These are phyloP conservation scores for Kalaharituber pfeilii DNA, from an alignment of 2,329 filamentous ascomycete species.

Conservation along the genomic window DNA sequence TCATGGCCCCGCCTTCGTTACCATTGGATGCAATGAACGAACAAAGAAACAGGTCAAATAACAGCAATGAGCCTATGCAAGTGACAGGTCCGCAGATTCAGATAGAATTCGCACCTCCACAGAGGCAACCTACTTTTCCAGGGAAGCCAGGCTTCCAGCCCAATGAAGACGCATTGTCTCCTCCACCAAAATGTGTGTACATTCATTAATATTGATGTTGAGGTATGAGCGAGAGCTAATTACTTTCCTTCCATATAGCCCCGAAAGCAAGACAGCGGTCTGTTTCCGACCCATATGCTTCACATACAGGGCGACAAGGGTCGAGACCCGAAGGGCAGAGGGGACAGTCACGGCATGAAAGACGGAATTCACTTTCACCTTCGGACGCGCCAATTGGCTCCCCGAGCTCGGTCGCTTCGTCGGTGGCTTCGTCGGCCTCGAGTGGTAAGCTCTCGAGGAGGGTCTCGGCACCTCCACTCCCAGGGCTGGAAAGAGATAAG, in stretches of 20 bases:
- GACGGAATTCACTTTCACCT: slow-evolving; percentile 15
- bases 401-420: slow-evolving; percentile 14
- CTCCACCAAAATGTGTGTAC: slow-evolving; percentile 18
- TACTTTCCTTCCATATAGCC: neutral
- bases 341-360: slow-evolving; percentile 11
- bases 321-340: too few species aligned
- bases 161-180: slow-evolving; percentile 20
- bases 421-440: slow-evolving; percentile 11
- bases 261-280: slow-evolving; percentile 12
- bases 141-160: slow-evolving; percentile 17
- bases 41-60: slow-evolving; percentile 3
- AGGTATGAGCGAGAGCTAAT: too few species aligned
- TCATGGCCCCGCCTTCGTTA: slow-evolving; percentile 13
- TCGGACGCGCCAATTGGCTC: slow-evolving; percentile 7
- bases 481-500: slow-evolving; percentile 11
- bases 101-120: slow-evolving; percentile 22
- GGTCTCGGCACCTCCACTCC: slow-evolving; percentile 4
- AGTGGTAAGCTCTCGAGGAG: neutral
- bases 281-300: slow-evolving; percentile 19
- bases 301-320: slow-evolving; percentile 4
- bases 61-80: slow-evolving; percentile 13
- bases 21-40: slow-evolving; percentile 7
- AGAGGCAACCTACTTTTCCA: slow-evolving; percentile 23
- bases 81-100: slow-evolving; percentile 19
- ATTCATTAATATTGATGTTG: too few species aligned